Evolutionary conservation across 441 rosid genomes (phyloP).

Genomic region (Populus hybrid): DNA sequence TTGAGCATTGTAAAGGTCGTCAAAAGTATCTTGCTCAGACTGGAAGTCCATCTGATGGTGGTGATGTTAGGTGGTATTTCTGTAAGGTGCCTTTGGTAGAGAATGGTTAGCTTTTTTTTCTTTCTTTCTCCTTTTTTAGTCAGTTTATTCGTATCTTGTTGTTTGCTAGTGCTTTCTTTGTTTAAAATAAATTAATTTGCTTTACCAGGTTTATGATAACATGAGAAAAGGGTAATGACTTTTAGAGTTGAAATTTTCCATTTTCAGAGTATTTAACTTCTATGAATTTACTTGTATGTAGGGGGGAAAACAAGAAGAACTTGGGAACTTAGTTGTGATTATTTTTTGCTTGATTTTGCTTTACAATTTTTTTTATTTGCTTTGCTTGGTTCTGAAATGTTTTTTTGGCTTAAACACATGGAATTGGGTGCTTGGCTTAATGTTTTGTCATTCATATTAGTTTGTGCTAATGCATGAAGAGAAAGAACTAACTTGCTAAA

Average conservation of each 20-base stretch:
- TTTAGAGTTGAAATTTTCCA: background rate
- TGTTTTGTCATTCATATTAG: conserved; percentile 2
- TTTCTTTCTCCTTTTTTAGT: background rate
- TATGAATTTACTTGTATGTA: background rate
- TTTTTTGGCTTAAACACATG: background rate
- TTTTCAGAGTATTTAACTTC: background rate
- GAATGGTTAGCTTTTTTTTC: conserved; percentile 46
- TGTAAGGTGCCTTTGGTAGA: conserved; percentile 77
- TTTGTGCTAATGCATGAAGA: background rate
- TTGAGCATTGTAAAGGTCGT: conserved; percentile 68
- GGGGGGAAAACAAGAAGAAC: background rate
- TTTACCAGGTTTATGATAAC: background rate
- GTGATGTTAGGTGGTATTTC: conserved; percentile 96
- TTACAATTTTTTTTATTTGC: background rate
- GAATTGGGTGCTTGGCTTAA: background rate
- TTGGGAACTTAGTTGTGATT: background rate
- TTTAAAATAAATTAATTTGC: background rate
- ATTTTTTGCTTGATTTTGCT: background rate
- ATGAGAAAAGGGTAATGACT: background rate
- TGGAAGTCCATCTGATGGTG: conserved; percentile 73
- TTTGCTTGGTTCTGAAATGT: background rate
- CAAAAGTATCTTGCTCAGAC: conserved; percentile 90
- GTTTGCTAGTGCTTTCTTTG: background rate
- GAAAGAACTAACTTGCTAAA: background rate
- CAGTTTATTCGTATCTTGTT: background rate